A percentile compares a stretch with the other conserved stretches of the same genome.
These are phyloP conservation scores for Fusarium sp. DNA, from an alignment of 2,329 filamentous ascomycete species.

Conservation along the genomic window DNA sequence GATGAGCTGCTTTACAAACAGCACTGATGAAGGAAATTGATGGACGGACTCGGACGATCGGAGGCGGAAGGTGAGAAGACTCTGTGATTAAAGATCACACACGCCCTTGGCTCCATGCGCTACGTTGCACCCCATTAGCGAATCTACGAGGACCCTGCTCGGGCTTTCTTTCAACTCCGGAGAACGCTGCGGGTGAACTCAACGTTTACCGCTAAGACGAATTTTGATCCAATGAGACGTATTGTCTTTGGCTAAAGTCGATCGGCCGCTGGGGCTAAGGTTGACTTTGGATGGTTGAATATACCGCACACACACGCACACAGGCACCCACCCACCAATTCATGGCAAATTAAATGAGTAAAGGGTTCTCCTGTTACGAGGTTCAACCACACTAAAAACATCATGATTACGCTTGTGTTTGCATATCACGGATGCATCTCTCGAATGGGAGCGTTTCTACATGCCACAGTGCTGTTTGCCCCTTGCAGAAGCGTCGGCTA, in stretches of 20 bases:
- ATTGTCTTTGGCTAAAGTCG: slow-evolving; percentile 2
- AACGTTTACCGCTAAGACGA: neutral
- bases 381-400: slow-evolving; percentile 11
- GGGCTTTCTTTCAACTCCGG: neutral
- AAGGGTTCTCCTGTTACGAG: neutral
- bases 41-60: neutral
- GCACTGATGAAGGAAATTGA: neutral
- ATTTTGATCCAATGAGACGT: neutral
- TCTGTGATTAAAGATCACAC: neutral
- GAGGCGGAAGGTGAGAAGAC: neutral
- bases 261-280: neutral
- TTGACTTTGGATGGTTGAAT: neutral
- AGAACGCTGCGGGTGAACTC: neutral
- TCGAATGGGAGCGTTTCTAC: neutral
- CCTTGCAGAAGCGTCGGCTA: slow-evolving; percentile 35
- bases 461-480: neutral
- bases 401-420: slow-evolving; percentile 6
- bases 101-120: neutral
- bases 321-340: neutral
- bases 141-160: neutral
- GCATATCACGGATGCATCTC: neutral
- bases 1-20: slow-evolving; percentile 63
- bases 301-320: neutral
- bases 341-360: neutral
- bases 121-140: neutral